Base-by-base conservation (phyloP, 148 eudicot genomes). In the Suaeda aralocaspica region DNA sequence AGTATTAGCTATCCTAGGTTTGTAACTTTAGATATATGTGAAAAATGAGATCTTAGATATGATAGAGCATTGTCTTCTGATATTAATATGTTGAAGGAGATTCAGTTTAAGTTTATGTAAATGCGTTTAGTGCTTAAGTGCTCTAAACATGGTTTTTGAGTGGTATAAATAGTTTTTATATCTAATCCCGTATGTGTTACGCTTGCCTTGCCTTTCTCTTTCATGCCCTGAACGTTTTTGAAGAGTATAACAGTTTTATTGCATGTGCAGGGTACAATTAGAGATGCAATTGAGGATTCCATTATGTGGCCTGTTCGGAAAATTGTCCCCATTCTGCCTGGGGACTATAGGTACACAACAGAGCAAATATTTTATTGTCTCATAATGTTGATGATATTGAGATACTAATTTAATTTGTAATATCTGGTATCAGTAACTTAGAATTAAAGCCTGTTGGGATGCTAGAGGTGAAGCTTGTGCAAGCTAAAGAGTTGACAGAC, bases 231-330 rank as follows among this genome's bases (percentile, higher is more conserved):
- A 41, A 4, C 26, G 4, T 64, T 13, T 50, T 22, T 26, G 18
- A 25, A n/a, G 49, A 21, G 24, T 30, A 18, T 18, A 36, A 34
- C 6, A 44, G 15, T 9, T 4, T n/a, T 53, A 22, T 44, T 74
- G 50, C 3, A 66, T 66, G 39, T 80, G 53, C 82, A 94, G 99
- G 81, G 82, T 39, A 94, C 88, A 30, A 94, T 94, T 79, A 81
- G 84, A 69, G 91, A 94, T 72, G 99, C 99, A 33, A 78, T 94
- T 75, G 99, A 94, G 83, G 99, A 94, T 82, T 89, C 99, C 55
- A 94, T 91, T 62, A 91, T 81, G 69, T 94, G 99, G 99, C 99
- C 99, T 59, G 97, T 91, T 68, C 87, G 99, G 69, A 94, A 91
- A 81, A 80, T 94, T 64, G 77, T 94, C 68, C 99, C 99, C 55